Base-by-base conservation (phyloP, 2,329 filamentous ascomycete species). In the Gaeumannomyces tritici region DNA sequence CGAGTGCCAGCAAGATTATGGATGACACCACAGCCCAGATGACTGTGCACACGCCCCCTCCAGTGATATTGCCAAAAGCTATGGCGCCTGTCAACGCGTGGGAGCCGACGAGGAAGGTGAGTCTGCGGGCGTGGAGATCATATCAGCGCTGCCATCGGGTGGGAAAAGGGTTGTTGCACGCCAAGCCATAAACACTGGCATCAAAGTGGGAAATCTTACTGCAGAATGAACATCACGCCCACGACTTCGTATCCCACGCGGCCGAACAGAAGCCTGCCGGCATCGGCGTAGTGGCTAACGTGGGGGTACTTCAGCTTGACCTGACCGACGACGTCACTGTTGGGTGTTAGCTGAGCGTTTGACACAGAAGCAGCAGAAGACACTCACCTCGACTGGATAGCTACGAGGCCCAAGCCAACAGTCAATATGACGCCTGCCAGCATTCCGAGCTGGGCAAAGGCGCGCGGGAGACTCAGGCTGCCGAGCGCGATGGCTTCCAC, bases 71-170 rank as follows among this genome's bases (percentile, higher is more conserved):
- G 67, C 86, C 86, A 73, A 90, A 83, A 66, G 87, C 87, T 68
- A 90, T 87, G 35, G 81, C 82, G 66, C 89, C 89, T 0, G 87
- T 89, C 65, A 90, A 75, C 61, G 89, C 78, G 73, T 91, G 89
- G n/a, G 86, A 88, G 42, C 83, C 86, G 73, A 88, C 86, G 67
- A 89, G 81, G 74, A 91, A 89, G 62, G 88, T 75, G 54, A 90
- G 76, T 35, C 33, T 35, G 33, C 12, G 33, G 9, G 31, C 2
- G 33, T 35, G 13, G 33, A 13, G 33, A 2, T 33, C 9, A 33
- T 33, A 12, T 35, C 15, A 35, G 31, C 9, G 31, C 31, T 31
- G n/a, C n/a, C n/a, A n/a, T n/a, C n/a, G n/a, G n/a, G n/a, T n/a
- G n/a, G n/a, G n/a, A n/a, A n/a, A n/a, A n/a, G n/a, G n/a, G n/a